Evolutionary conservation across 371 early-diverging fungal species (phyloP).

Genomic region (Sporodiniella umbellata): DNA sequence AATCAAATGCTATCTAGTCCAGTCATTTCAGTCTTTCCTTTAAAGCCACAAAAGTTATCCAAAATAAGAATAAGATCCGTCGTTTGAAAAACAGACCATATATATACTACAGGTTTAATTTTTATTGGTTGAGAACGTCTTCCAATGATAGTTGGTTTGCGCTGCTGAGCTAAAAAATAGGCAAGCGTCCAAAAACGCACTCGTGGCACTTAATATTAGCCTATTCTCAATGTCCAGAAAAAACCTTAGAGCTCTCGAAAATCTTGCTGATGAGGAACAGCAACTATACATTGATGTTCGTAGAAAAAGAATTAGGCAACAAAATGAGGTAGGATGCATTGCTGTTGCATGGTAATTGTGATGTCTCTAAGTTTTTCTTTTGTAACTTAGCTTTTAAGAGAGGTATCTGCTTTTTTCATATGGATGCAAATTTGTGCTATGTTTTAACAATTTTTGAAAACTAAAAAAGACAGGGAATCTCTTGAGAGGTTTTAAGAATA

Average conservation of each 20-base stretch:
- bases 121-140: no score
- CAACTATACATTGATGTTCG: conserved; percentile 4
- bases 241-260: conserved; percentile 3
- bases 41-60: no score
- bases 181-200: no score
- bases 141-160: no score
- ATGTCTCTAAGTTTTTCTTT: conserved; percentile 9
- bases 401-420: conserved; percentile 1
- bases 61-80: no score
- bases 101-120: no score
- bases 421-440: conserved; percentile 4
- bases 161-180: no score
- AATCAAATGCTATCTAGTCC: no score
- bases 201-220: conserved; percentile 3
- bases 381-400: conserved; percentile 6
- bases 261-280: conserved; percentile 5
- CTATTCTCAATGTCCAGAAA: conserved; percentile 5
- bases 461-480: neutral
- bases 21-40: no score
- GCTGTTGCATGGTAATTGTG: conserved; percentile 3
- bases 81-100: no score
- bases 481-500: neutral
- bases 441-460: conserved; percentile 4
- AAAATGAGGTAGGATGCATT: conserved; percentile 8
- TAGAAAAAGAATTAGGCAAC: conserved; percentile 1